Base-by-base conservation (phyloP, 2,329 filamentous ascomycete species). In the Alternaria infectoria region DNA sequence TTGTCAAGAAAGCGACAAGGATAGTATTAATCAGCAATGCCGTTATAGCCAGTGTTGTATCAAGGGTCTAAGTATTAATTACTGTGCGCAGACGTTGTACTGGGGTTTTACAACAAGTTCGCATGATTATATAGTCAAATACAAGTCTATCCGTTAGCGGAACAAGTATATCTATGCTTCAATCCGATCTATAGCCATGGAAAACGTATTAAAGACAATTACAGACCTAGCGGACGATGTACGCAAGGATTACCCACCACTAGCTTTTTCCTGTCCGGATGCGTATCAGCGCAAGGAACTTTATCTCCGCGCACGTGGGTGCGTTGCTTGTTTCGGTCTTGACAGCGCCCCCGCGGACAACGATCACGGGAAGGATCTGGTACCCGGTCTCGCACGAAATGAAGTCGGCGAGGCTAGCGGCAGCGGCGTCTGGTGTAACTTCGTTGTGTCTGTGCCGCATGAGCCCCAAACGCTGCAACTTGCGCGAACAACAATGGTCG, bases 161-260 rank as follows among this genome's bases (percentile, higher is more conserved):
- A 1, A 36, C 32, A 9, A 36, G 32, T 0, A 36, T 4, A 36
- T 36, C 0, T 2, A 3, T 5, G 15, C 32, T 36, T 36, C 32
- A 5, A 36, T 36, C 2, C 32, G 15, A 36, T 36, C 32, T n/a
- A n/a, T 9, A 36, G 4, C 32, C 4, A 36, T 36, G 13, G 32
- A n/a, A 0, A 9, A 36, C 5, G 32, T n/a, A 2, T n/a, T 3
- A 2, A 15, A 36, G 30, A 36, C 7, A 4, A 2, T 0, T 4
- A 2, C 30, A 36, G 1, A 36, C 5, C 30, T 15, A 1, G 4
- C 30, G 30, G 30, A 36, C 15, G 30, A 36, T 4, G 13, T 0
- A 36, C 30, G 13, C 30, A 36, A 4, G 13, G 13, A 2, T 36
- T 4, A 15, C 1, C 30, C 30, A 15, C 13, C 30, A 36, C 30